Evolutionary conservation across 345 rosid genomes (phyloP).

Genomic region (Populus tremula): DNA sequence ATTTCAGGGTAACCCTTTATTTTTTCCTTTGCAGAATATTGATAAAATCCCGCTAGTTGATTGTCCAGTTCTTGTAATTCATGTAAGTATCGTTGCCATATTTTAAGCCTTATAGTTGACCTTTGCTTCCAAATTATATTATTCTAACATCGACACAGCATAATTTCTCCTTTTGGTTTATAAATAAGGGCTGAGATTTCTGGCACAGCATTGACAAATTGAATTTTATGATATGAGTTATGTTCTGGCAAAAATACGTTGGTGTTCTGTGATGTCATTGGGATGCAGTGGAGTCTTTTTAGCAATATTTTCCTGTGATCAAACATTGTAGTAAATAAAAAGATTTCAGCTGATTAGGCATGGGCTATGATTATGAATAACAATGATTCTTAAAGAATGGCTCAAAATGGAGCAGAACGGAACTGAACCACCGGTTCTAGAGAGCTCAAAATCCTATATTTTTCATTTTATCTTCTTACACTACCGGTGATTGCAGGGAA

Average conservation of each 20-base stretch:
- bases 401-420: not conserved
- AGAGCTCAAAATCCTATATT: not conserved
- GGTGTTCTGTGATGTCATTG: not conserved
- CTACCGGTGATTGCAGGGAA: conserved; percentile 49
- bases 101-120: not conserved
- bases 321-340: not conserved
- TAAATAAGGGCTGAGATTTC: not conserved
- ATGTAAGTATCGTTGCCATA: conserved; percentile 47
- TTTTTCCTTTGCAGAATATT: conserved; percentile 52
- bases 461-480: not conserved
- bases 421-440: not conserved
- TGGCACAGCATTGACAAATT: not conserved
- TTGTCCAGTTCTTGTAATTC: conserved; percentile 91
- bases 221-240: not conserved
- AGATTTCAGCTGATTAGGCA: not conserved
- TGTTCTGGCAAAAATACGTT: not conserved
- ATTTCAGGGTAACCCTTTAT: not conserved
- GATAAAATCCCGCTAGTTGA: conserved; percentile 68
- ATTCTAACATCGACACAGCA: not conserved
- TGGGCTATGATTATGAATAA: not conserved
- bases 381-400: not conserved
- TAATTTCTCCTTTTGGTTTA: not conserved
- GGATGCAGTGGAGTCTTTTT: not conserved
- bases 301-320: not conserved
- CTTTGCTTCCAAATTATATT: not conserved